Percentiles rank a stretch among this genome's conserved stretches.
These are phyloP conservation scores for Fusarium sp. DNA, from an alignment of 2,329 filamentous ascomycete genomes.

Conservation along the genomic window DNA sequence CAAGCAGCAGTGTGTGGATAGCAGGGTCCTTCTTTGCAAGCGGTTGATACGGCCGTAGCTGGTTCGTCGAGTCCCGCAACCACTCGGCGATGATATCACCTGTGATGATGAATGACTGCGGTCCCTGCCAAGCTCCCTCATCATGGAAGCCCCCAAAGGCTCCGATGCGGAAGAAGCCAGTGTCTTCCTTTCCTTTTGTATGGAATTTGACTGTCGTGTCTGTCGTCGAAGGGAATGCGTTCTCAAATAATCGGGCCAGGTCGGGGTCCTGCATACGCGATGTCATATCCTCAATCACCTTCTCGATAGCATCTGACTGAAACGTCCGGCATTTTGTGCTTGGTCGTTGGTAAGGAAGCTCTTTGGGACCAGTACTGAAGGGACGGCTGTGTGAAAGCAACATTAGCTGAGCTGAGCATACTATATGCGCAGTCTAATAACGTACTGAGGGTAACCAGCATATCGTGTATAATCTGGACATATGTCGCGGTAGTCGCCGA, in stretches of 20 bases:
- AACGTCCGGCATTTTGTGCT: constrained; percentile 88
- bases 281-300: constrained; percentile 87
- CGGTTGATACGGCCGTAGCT: constrained; percentile 88
- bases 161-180: constrained; percentile 54
- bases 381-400: constrained; percentile 70
- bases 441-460: constrained; percentile 57
- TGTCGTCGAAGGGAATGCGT: constrained; percentile 87
- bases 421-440: not conserved
- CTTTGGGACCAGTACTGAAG: constrained; percentile 81
- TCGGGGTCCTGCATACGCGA: constrained; percentile 85
- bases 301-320: constrained; percentile 85
- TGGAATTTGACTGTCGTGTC: constrained; percentile 94
- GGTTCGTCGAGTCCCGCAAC: constrained; percentile 93
- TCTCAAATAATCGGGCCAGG: constrained; percentile 92
- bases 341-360: constrained; percentile 88
- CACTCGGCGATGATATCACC: constrained; percentile 95
- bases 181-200: constrained; percentile 68
- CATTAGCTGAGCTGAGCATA: constrained; percentile 12
- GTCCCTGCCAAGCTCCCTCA: constrained; percentile 80
- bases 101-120: constrained; percentile 93
- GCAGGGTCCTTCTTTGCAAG: constrained; percentile 84
- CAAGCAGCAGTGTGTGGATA: constrained; percentile 84
- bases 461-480: constrained; percentile 60
- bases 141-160: constrained; percentile 54
- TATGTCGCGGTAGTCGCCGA: constrained; percentile 47